Evolutionary conservation across 2,329 filamentous ascomycete species (phyloP), one percentile per base, ranked within the genome.

Genomic region (Daldinia eschscholtzii): DNA sequence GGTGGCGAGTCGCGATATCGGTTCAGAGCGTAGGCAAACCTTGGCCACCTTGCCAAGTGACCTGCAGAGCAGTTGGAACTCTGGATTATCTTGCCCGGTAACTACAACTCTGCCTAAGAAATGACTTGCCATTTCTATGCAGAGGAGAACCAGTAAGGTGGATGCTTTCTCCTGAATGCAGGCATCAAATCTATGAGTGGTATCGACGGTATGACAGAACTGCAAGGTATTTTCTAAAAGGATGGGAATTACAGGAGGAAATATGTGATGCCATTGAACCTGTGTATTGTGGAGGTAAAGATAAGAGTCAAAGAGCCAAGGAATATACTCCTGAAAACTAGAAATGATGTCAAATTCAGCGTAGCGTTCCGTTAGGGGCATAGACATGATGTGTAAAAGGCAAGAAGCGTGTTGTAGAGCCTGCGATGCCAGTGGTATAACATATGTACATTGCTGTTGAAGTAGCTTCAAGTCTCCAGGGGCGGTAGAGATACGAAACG

Each of bases 271-370:
- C 78, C 83, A 81, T 68, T 77, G 76, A 33, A 78, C 80, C 64
- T 83, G 81, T 10, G 80, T 74, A 20, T 79, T 73, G 57, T 82
- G 79, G 33, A 87, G 75, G 46, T 82, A 79, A 39, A 84, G 78
- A 69, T 83, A 77, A 6, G 80, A 80, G 72, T 88, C 86, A 65
- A 87, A 76, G 12, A 88, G 76, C 85, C 85, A 87, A 12, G 83
- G 80, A 0, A 80, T 75, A 64, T 80, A 79, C 67, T 83, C 83
- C 18, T 77, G 78, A 57, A 82, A 81, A 64, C 76, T 77, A 15
- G 78, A 75, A 33, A 74, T 62, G 12, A 69, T 77, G 9, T 76
- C 75, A 46, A 79, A 80, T 1, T 73, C 75, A 4, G 76, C 60
- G 18, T 79, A 77, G n/a, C 76, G 73, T 9, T 78, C 80, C 6